Conservation (phyloP, 345 rosid genomes). For the Camelina neglecta region DNA sequence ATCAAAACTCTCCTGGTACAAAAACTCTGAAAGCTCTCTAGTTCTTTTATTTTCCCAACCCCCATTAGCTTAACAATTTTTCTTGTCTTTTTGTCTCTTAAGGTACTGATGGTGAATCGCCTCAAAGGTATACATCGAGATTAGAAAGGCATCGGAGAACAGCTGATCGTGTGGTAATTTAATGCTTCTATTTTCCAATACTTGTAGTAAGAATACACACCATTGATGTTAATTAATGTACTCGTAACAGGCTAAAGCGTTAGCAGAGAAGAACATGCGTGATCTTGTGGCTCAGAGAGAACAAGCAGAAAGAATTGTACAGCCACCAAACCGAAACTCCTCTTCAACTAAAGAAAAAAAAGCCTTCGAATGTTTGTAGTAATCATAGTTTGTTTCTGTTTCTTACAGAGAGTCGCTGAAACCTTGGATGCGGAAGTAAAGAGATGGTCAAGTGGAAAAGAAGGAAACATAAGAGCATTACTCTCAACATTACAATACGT, state of each 20-base stretch:
- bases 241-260: slow-evolving; percentile 83
- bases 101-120: slow-evolving; percentile 83
- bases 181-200: slow-evolving; percentile 18
- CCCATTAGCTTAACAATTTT: background rate
- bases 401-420: slow-evolving; percentile 83
- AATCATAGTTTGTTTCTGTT: slow-evolving; percentile 29
- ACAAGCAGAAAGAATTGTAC: slow-evolving; percentile 87
- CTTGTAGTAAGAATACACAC: background rate
- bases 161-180: slow-evolving; percentile 87
- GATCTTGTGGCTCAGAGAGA: slow-evolving; percentile 90
- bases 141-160: slow-evolving; percentile 89
- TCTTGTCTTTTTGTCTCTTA: slow-evolving; percentile 35
- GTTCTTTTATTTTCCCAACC: background rate
- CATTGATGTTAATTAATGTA: background rate
- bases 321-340: slow-evolving; percentile 12
- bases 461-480: slow-evolving; percentile 92
- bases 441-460: slow-evolving; percentile 96
- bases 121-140: slow-evolving; percentile 94
- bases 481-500: slow-evolving; percentile 98
- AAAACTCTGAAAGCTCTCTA: background rate
- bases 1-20: slow-evolving; percentile 61
- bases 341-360: slow-evolving; percentile 13
- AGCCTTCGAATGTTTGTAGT: slow-evolving; percentile 8
- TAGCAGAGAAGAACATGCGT: slow-evolving; percentile 93
- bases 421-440: slow-evolving; percentile 87